Percentiles rank a stretch among this genome's conserved stretches.
phyloP scores from a whole-genome alignment of 257 asterid species.

The Petrea volubilis region DNA sequence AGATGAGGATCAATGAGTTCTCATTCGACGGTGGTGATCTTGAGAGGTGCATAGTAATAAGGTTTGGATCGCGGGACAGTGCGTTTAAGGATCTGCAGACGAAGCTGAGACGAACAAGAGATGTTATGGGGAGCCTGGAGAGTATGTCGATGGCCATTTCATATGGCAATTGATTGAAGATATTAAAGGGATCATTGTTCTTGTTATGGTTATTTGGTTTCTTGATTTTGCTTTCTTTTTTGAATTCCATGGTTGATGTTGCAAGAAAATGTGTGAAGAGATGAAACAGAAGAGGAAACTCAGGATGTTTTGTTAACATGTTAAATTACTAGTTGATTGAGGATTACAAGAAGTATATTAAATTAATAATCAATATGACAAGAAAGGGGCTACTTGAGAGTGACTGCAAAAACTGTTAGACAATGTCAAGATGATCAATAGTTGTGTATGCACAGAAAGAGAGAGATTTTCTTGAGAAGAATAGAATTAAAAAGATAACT shows the following conservation, averaged over 20 bases:
- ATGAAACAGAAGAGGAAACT: background rate
- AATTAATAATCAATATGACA: background rate
- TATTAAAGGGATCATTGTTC: background rate
- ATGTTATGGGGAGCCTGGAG: slow-evolving; percentile 44
- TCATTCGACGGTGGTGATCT: slow-evolving; percentile 14
- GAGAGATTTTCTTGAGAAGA: too few species aligned
- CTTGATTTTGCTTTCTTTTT: background rate
- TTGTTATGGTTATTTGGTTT: background rate
- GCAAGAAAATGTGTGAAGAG: background rate
- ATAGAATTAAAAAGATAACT: too few species aligned
- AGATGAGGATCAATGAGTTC: slow-evolving; percentile 28
- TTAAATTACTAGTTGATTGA: background rate
- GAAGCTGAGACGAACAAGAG: slow-evolving; percentile 42
- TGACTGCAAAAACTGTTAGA: background rate
- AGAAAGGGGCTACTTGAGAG: background rate
- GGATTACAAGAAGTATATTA: background rate
- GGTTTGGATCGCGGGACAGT: slow-evolving; percentile 31
- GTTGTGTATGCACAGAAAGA: background rate
- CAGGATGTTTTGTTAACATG: background rate
- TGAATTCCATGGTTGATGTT: slow-evolving; percentile 10
- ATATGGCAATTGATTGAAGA: slow-evolving; percentile 26
- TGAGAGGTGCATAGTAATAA: slow-evolving; percentile 19
- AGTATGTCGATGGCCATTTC: slow-evolving; percentile 43
- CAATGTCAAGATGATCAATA: background rate
- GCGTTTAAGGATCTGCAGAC: slow-evolving; percentile 28